Evolutionary conservation across 2,329 filamentous ascomycete species (phyloP).

Genomic region (Ophiobolus disseminans): DNA sequence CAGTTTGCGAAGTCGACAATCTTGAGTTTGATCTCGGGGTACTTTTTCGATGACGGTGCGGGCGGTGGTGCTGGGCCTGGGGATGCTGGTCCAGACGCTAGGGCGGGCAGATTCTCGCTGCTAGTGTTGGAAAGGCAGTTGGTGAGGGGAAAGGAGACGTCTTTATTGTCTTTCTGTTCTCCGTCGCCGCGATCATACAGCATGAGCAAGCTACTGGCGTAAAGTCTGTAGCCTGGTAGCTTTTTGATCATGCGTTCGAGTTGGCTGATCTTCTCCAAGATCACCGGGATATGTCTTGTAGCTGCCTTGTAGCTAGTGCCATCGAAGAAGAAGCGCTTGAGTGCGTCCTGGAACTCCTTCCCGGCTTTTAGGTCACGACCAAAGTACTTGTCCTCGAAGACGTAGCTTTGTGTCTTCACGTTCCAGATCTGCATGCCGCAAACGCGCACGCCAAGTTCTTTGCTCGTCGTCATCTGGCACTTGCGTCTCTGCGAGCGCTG

Average conservation of each 20-base stretch:
- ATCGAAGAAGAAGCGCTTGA: conserved; percentile 90
- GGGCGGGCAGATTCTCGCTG: conserved; percentile 27
- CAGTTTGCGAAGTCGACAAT: conserved; percentile 99
- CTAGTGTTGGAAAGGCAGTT: conserved; percentile 22
- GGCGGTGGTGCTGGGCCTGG: conserved; percentile 20
- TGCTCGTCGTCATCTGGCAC: conserved; percentile 89
- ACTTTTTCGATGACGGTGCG: conserved; percentile 29
- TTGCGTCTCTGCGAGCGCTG: conserved; percentile 91
- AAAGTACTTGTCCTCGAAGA: conserved; percentile 99
- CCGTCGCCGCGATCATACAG: conserved; percentile 87
- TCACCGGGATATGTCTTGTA: conserved; percentile 82
- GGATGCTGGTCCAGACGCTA: conserved; percentile 36
- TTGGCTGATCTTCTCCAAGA: conserved; percentile 81
- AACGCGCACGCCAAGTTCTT: conserved; percentile 87
- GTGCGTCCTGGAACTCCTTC: conserved; percentile 83
- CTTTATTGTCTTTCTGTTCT: conserved; percentile 53
- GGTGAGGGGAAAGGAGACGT: conserved; percentile 1
- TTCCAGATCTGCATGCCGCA: conserved; percentile 98
- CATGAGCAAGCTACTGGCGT: conserved; percentile 92
- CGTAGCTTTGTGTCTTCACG: conserved; percentile 77
- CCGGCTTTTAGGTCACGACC: conserved; percentile 88
- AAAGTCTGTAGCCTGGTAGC: conserved; percentile 88
- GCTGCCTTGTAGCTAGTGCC: conserved; percentile 82
- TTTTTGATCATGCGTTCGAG: conserved; percentile 83
- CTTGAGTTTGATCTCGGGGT: conserved; percentile 80